A percentile compares a stretch with the other conserved stretches of the same genome.
phyloP scores from a whole-genome alignment of 2,329 filamentous ascomycete genomes.

The Amauroascus niger region DNA sequence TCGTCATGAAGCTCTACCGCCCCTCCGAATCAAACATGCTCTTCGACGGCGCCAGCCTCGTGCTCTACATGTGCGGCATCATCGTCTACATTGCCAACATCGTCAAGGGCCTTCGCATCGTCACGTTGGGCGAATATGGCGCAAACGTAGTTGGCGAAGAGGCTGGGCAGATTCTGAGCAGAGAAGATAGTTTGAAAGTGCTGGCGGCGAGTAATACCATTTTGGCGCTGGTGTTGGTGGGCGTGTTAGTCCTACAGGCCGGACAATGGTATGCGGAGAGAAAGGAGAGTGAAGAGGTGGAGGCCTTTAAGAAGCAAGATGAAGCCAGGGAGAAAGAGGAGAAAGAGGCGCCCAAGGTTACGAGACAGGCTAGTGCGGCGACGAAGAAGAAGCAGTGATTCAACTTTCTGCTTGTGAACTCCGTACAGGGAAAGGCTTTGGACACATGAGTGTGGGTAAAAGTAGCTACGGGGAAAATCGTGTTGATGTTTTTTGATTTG shows the following conservation, averaged over 20 bases:
- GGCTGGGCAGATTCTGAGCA: conserved; percentile 57
- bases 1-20: conserved; percentile 89
- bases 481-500: background rate
- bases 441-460: background rate
- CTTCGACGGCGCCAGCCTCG: conserved; percentile 68
- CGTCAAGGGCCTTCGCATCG: conserved; percentile 81
- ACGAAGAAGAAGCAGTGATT: conserved; percentile 28
- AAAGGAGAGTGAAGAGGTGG: conserved; percentile 74
- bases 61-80: conserved; percentile 72
- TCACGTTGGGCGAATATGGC: conserved; percentile 62
- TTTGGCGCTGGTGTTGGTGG: conserved; percentile 79
- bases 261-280: conserved; percentile 98
- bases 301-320: conserved; percentile 50
- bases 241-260: conserved; percentile 84
- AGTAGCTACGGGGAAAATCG: background rate
- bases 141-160: conserved; percentile 19
- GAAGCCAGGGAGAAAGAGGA: conserved; percentile 24
- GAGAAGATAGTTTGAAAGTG: conserved; percentile 85
- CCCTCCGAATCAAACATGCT: conserved; percentile 91
- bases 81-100: conserved; percentile 95
- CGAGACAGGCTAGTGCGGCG: conserved; percentile 22
- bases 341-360: conserved; percentile 16
- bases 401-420: background rate
- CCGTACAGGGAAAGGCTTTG: background rate
- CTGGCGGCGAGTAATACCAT: conserved; percentile 94